Percentiles rank a stretch among this genome's conserved stretches.
phyloP scores from a whole-genome alignment of 2,329 filamentous ascomycete species.

The Ascosphaera aggregata region DNA sequence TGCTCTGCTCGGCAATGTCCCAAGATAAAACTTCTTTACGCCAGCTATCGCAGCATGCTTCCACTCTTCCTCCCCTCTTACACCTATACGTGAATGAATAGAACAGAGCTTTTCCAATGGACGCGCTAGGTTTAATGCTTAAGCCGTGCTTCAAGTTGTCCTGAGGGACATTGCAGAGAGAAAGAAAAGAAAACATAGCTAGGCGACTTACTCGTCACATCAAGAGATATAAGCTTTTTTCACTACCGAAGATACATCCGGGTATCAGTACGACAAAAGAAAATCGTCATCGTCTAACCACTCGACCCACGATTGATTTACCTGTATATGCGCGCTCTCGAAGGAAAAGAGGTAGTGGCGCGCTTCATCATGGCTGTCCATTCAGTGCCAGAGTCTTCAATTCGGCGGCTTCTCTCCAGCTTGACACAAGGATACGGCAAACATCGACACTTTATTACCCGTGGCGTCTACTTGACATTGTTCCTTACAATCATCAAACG shows the following conservation, averaged over 20 bases:
- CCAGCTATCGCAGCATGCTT: not conserved
- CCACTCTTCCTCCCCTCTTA: not conserved
- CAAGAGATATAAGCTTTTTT: no score
- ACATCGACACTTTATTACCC: conserved; percentile 62
- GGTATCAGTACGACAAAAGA: no score
- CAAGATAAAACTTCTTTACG: not conserved
- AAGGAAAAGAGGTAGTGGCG: no score
- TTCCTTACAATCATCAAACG: conserved; percentile 64
- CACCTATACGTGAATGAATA: not conserved
- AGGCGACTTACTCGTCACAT: no score
- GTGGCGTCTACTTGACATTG: conserved; percentile 61
- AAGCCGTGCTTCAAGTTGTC: not conserved
- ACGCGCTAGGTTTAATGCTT: not conserved
- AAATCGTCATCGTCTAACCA: no score
- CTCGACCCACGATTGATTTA: no score
- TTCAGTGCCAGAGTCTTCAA: conserved; percentile 34
- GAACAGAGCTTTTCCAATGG: not conserved
- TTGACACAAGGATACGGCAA: conserved; percentile 51
- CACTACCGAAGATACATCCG: no score
- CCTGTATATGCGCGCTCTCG: no score
- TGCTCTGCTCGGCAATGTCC: not conserved
- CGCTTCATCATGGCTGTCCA: not conserved
- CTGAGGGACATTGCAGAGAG: no score
- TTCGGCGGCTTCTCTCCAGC: conserved; percentile 41
- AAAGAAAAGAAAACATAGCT: no score